Evolutionary conservation across 805 yeast genomes (phyloP).

Genomic region (Ogataea sp.): DNA sequence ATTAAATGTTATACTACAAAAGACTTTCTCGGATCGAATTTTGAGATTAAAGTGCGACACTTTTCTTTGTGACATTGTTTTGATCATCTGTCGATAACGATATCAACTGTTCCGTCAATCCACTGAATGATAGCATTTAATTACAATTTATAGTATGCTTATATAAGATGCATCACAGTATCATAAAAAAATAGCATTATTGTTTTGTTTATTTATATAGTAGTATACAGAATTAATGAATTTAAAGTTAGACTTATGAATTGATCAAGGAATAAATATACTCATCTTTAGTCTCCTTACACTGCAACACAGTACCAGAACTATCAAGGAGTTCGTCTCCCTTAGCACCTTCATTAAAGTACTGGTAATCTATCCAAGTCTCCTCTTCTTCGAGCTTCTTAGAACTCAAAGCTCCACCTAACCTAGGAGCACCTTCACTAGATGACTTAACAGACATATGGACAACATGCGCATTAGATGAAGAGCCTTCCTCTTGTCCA

Average conservation of each 20-base stretch:
- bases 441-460: slow-evolving; percentile 69
- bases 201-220: not conserved
- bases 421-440: slow-evolving; percentile 48
- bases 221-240: too few relatives aligned
- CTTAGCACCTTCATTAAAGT: slow-evolving; percentile 30
- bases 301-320: not conserved
- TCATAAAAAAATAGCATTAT: too few relatives aligned
- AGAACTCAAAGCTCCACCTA: slow-evolving; percentile 65
- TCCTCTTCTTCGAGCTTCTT: slow-evolving; percentile 60
- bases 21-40: too few relatives aligned
- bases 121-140: too few relatives aligned
- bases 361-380: slow-evolving; percentile 30
- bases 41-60: too few relatives aligned
- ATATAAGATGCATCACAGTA: too few relatives aligned
- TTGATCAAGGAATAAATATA: not conserved
- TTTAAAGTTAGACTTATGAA: too few relatives aligned
- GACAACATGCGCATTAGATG: slow-evolving; percentile 44
- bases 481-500: not conserved
- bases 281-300: not conserved
- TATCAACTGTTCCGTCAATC: too few relatives aligned
- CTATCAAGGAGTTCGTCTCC: slow-evolving; percentile 17
- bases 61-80: too few relatives aligned
- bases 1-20: too few relatives aligned
- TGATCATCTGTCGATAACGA: too few relatives aligned
- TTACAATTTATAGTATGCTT: too few relatives aligned